phyloP scores from a whole-genome alignment of 106 monocot species.

The Hemerocallis citrina region DNA sequence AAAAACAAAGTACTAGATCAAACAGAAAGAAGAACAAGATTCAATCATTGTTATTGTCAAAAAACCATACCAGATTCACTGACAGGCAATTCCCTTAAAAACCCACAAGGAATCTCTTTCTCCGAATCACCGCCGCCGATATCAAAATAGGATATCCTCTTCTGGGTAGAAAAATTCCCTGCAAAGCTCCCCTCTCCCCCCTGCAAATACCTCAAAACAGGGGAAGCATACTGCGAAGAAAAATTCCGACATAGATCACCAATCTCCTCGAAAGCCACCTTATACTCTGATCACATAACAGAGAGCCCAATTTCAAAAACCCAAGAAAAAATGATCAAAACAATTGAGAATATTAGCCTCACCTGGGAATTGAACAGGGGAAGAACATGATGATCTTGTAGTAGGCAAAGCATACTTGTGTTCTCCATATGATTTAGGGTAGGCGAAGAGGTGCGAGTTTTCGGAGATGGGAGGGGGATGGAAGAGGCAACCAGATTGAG shows the following conservation, averaged over 20 bases:
- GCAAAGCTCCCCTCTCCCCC: constrained; percentile 41
- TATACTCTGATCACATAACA: constrained; percentile 47
- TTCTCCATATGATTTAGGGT: constrained; percentile 71
- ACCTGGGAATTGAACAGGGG: constrained; percentile 67
- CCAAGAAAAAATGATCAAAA: background rate
- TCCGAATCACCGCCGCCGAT: background rate
- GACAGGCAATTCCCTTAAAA: constrained; percentile 60
- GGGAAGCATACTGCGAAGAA: constrained; percentile 10
- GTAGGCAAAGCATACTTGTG: too few relatives aligned
- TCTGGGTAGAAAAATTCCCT: constrained; percentile 49
- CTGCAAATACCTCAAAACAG: constrained; percentile 40
- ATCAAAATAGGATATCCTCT: constrained; percentile 53
- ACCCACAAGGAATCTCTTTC: constrained; percentile 75
- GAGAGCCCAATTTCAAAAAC: background rate
- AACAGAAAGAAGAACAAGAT: too few relatives aligned
- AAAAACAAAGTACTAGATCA: too few relatives aligned
- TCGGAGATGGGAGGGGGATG: background rate
- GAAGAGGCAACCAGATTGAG: constrained; percentile 29
- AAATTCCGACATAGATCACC: constrained; percentile 20
- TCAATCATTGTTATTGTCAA: too few relatives aligned
- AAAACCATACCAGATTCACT: constrained; percentile 36
- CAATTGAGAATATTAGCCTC: background rate
- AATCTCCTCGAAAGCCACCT: constrained; percentile 46
- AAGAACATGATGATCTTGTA: constrained; percentile 52
- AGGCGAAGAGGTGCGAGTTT: constrained; percentile 29